A percentile compares a stretch with the other conserved stretches of the same genome.
Evolutionary conservation across 257 asterid genomes (phyloP).

Genomic region (Dorcoceras hygrometricum): DNA sequence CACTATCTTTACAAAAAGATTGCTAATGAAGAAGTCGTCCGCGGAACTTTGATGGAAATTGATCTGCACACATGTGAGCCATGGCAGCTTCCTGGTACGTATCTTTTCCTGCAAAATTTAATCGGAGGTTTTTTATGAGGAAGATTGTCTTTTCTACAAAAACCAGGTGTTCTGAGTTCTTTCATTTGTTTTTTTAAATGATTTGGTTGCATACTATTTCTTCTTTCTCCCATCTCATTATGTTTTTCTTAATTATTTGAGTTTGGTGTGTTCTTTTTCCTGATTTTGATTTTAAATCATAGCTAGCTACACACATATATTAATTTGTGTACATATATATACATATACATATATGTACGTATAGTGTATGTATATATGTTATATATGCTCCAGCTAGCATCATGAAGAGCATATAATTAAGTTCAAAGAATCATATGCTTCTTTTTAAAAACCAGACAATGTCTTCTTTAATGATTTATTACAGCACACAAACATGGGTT

Average conservation of each 20-base stretch:
- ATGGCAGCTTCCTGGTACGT: slow-evolving; percentile 94
- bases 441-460: background rate
- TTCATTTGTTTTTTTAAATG: too few relatives aligned
- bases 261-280: background rate
- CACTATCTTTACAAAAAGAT: slow-evolving; percentile 81
- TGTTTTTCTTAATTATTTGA: background rate
- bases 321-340: slow-evolving; percentile 7
- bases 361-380: too few relatives aligned
- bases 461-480: background rate
- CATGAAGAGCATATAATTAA: background rate
- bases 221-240: background rate
- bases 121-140: background rate
- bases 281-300: too few relatives aligned
- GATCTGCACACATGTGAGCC: slow-evolving; percentile 93
- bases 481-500: background rate
- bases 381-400: background rate
- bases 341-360: background rate
- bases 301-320: background rate
- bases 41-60: slow-evolving; percentile 68
- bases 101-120: background rate
- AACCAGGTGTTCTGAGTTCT: background rate
- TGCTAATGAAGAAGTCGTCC: slow-evolving; percentile 42
- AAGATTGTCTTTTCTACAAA: too few relatives aligned
- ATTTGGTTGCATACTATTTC: too few relatives aligned
- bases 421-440: background rate